Base-by-base conservation (phyloP, 257 asterid genomes). In the Catharanthus roseus region DNA sequence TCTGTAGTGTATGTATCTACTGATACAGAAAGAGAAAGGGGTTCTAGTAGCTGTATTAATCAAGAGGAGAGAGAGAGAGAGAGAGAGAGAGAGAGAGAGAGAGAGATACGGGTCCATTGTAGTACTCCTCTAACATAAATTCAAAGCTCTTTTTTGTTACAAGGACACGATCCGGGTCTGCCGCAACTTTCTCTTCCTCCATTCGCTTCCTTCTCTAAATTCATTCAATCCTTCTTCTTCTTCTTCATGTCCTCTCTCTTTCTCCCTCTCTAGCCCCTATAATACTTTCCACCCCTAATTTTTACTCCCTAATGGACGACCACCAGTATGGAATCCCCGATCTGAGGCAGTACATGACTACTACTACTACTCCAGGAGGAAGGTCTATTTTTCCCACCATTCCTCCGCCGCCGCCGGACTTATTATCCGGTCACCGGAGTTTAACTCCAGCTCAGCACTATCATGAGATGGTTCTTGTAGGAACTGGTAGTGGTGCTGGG, bases 131-230 rank as follows among this genome's bases (percentile, higher is more conserved):
- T n/a, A n/a, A n/a, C 86, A 73, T 67, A 81, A 84, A 78, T 83
- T 84, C 88, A 84, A 81, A 77, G 57, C 77, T 76, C 70, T 82
- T 83, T 77, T 56, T 74, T 68, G 74, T 57, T n/a, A n/a, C n/a
- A 81, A 82, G 78, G 75, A 90, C 97, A 88, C 86, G 93, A 90
- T 90, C 98, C 97, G 97, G 80, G 85, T 90, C 91, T 77, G 87
- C 83, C 97, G 97, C 91, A 82, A 83, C 89, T 81, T 73, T 78
- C 90, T 74, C 42, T 38, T 38, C 83, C 80, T 68, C 75, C 80
- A 77, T 74, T 84, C 69, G 66, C 79, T 70, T 45, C 56, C 70
- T 58, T 55, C 82, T 24, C n/a, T n/a, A n/a, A n/a, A n/a, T n/a
- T n/a, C n/a, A n/a, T n/a, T n/a, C n/a, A n/a, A n/a, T n/a, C n/a